These are phyloP conservation scores for Macrophomina tecta DNA, from an alignment of 2,329 filamentous ascomycete genomes.

Conservation along the genomic window DNA sequence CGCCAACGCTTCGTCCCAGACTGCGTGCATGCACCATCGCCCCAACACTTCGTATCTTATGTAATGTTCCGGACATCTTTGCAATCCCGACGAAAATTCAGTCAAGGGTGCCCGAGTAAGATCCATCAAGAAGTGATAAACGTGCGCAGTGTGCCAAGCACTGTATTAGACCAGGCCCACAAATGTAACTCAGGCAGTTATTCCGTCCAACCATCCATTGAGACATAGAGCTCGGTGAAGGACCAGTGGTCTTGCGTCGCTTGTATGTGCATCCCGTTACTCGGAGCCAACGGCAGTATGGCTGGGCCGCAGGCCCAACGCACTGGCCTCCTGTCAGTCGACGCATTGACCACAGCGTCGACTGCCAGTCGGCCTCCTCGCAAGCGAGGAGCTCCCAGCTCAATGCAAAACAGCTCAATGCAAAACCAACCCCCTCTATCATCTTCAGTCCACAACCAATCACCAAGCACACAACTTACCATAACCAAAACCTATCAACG, in stretches of 20 bases:
- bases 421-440: too few relatives aligned
- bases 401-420: too few relatives aligned
- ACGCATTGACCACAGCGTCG: too few relatives aligned
- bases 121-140: neutral
- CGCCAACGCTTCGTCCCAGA: slow-evolving; percentile 9
- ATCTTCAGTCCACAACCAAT: too few relatives aligned
- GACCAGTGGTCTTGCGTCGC: neutral
- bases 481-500: too few relatives aligned
- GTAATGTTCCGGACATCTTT: neutral
- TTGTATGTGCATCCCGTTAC: neutral
- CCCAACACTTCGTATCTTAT: neutral
- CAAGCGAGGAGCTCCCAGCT: too few relatives aligned
- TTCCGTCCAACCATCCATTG: slow-evolving; percentile 13
- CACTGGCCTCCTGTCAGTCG: too few relatives aligned
- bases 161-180: neutral
- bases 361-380: too few relatives aligned
- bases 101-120: neutral
- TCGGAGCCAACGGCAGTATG: too few relatives aligned
- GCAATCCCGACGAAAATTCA: neutral
- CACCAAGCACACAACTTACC: too few relatives aligned
- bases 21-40: slow-evolving; percentile 7
- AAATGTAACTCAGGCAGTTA: neutral
- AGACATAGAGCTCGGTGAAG: neutral
- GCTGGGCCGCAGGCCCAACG: too few relatives aligned
- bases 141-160: neutral